These are phyloP conservation scores for Sesbania bispinosa DNA, from an alignment of 306 rosid genomes.

Conservation along the genomic window DNA sequence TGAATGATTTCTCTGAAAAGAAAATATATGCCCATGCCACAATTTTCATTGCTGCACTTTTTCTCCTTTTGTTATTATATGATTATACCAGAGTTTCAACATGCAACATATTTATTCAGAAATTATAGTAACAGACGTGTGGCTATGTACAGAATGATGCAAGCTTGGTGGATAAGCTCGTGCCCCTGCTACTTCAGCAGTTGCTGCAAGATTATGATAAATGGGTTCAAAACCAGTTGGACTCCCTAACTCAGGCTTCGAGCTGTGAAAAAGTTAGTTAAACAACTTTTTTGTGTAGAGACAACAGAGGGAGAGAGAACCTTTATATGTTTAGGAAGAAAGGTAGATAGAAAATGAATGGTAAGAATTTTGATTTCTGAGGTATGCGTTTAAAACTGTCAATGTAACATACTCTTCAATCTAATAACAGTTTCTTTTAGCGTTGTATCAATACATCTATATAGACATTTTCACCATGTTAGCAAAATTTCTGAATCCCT, in stretches of 20 bases:
- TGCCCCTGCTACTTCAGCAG: conserved; percentile 71
- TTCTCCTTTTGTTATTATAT: neutral
- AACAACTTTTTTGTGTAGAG: too few species aligned
- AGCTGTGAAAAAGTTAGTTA: neutral
- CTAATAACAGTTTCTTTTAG: too few species aligned
- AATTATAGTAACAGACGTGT: neutral
- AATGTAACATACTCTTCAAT: too few species aligned
- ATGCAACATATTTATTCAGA: neutral
- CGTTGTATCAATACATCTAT: too few species aligned
- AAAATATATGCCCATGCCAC: too few species aligned
- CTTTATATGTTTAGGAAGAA: too few species aligned
- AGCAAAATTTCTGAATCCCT: too few species aligned
- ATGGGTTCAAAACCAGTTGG: conserved; percentile 62
- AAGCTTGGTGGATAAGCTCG: conserved; percentile 81
- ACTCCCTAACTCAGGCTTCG: conserved; percentile 19
- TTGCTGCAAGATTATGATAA: conserved; percentile 67
- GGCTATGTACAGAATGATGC: conserved; percentile 69
- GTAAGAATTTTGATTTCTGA: too few species aligned
- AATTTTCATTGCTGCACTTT: neutral
- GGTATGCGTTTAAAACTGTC: too few species aligned
- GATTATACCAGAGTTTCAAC: conserved; percentile 2
- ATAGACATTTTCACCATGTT: too few species aligned
- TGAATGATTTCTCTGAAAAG: neutral
- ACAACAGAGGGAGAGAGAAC: too few species aligned
- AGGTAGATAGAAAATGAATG: too few species aligned